Conservation (phyloP, 2,329 filamentous ascomycete species). For the Aspergillus caelatus region DNA sequence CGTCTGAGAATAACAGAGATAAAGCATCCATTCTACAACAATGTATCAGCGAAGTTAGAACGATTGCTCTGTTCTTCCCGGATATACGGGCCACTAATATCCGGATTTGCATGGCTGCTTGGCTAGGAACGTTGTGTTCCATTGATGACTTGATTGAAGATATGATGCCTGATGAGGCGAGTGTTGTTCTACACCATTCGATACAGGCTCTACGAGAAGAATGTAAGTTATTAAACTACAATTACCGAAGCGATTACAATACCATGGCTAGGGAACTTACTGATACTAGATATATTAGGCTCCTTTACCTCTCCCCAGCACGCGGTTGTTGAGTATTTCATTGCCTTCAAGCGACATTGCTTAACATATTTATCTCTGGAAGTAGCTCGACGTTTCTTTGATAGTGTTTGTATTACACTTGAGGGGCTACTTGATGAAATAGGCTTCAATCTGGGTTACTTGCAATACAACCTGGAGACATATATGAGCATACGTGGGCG, state of each 20-base stretch:
- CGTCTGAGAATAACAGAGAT: neutral
- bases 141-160: neutral
- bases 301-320: too few relatives aligned
- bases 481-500: neutral
- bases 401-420: neutral
- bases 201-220: neutral
- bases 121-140: neutral
- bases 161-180: neutral
- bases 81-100: neutral
- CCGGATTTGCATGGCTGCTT: neutral
- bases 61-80: neutral
- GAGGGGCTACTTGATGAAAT: neutral
- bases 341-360: neutral
- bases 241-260: neutral
- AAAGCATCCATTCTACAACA: neutral
- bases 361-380: neutral
- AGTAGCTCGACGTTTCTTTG: neutral
- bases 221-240: neutral
- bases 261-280: neutral
- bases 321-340: neutral
- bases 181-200: neutral
- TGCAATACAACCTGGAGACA: neutral
- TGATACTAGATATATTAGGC: neutral
- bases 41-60: neutral
- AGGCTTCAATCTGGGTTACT: accelerated